Evolutionary conservation across 2,329 filamentous ascomycete species (phyloP).

Genomic region (Chaetomiaceae sp.): DNA sequence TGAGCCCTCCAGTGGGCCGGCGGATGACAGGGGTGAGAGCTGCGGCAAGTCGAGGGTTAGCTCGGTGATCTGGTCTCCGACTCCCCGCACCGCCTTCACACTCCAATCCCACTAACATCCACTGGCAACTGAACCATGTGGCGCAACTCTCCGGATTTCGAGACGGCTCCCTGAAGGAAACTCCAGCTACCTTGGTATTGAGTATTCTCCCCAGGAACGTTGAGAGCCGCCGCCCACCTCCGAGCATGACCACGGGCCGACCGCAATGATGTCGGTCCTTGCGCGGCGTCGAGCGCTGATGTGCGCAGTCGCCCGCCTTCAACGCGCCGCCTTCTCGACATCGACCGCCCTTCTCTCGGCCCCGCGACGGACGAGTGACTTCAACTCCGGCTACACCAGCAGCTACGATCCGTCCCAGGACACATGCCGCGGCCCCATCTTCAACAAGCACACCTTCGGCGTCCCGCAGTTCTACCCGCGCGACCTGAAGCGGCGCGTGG

Average conservation of each 20-base stretch:
- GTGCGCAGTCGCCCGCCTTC: conserved; percentile 13
- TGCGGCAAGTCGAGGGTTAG: conserved; percentile 13
- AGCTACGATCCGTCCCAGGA: conserved; percentile 55
- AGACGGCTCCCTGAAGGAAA: too few relatives aligned
- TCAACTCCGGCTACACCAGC: conserved; percentile 55
- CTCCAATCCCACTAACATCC: too few relatives aligned
- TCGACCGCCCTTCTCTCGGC: conserved; percentile 29
- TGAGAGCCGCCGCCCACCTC: not conserved
- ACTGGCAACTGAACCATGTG: too few relatives aligned
- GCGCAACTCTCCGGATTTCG: too few relatives aligned
- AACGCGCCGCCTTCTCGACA: conserved; percentile 22
- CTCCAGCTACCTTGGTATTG: too few relatives aligned
- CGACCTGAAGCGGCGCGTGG: conserved; percentile 81
- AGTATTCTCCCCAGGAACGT: not conserved
- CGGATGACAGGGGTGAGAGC: conserved; percentile 7
- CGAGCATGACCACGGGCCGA: conserved; percentile 16
- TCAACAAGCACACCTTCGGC: conserved; percentile 52
- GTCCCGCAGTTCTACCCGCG: conserved; percentile 61
- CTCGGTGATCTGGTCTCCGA: not conserved
- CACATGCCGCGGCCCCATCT: conserved; percentile 55
- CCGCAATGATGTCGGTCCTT: conserved; percentile 22
- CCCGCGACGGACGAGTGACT: conserved; percentile 43
- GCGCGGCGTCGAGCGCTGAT: conserved; percentile 18
- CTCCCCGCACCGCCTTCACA: conserved; percentile 7
- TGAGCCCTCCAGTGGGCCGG: too few relatives aligned